These are phyloP conservation scores for Avena sativa DNA, from an alignment of 176 grass and related monocot species.

Conservation along the genomic window DNA sequence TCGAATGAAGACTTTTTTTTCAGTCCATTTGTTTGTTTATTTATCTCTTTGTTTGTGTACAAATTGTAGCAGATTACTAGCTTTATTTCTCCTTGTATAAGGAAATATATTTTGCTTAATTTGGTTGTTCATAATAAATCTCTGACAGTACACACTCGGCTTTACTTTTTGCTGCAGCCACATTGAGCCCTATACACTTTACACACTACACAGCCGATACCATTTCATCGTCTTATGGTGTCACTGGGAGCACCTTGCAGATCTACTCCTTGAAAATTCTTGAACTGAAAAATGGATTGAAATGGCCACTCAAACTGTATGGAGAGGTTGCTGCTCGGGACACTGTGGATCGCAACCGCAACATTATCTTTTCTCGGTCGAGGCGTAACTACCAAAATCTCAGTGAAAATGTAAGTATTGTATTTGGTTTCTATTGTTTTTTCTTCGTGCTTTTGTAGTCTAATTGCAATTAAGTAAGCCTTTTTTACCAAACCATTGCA, in stretches of 20 bases:
- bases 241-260: neutral
- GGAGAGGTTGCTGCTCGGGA: neutral
- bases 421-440: neutral
- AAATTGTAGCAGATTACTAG: neutral
- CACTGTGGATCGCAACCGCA: neutral
- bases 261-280: neutral
- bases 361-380: neutral
- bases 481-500: neutral
- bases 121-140: neutral
- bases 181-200: constrained; percentile 17
- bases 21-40: neutral
- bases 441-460: neutral
- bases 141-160: neutral
- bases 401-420: neutral
- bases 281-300: neutral
- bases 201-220: neutral
- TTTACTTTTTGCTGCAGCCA: constrained; percentile 16
- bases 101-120: neutral
- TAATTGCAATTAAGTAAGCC: neutral
- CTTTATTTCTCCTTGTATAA: neutral
- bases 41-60: neutral
- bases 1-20: neutral
- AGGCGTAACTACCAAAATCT: neutral
- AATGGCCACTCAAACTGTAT: neutral
- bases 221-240: neutral